Evolutionary conservation across 2,329 filamentous ascomycete species (phyloP), one percentile per base, ranked within the genome.

Genomic region (Alternaria viburni): DNA sequence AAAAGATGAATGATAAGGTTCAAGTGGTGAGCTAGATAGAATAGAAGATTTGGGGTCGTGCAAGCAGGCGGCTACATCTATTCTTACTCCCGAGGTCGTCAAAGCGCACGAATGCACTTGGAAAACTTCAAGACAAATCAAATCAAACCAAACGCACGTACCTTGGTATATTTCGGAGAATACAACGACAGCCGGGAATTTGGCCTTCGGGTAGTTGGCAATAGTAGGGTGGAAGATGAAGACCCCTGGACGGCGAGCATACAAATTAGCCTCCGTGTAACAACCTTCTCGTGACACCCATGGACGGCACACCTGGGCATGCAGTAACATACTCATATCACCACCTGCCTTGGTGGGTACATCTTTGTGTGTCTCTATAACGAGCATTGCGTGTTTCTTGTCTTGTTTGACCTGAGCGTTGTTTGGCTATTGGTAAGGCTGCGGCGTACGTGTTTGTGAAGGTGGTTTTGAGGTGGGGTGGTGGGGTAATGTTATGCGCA

Each of bases 91-190:
- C n/a, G n/a, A n/a, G n/a, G n/a, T n/a, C n/a, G n/a, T n/a, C n/a
- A n/a, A n/a, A n/a, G n/a, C n/a, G n/a, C n/a, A n/a, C n/a, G n/a
- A n/a, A n/a, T n/a, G n/a, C n/a, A n/a, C n/a, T n/a, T n/a, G n/a
- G n/a, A n/a, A n/a, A n/a, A n/a, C n/a, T n/a, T n/a, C n/a, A n/a
- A n/a, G n/a, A n/a, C n/a, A n/a, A n/a, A n/a, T n/a, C n/a, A n/a
- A n/a, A n/a, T n/a, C n/a, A n/a, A n/a, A n/a, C n/a, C n/a, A n/a
- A n/a, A n/a, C n/a, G n/a, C n/a, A n/a, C n/a, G 7, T 80, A 93
- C 93, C 93, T 89, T 97, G 94, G 77, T 97, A 97, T 74, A 97
- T 97, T 82, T 97, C 94, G 72, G 91, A 94, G 78, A 97, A 97
- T 60, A 97, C 85, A 13, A 92, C 91, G 6, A 97, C 92, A 19